Evolutionary conservation across 2,329 filamentous ascomycete genomes (phyloP).

Genomic region (Zelopaecilomyces penicillatus): DNA sequence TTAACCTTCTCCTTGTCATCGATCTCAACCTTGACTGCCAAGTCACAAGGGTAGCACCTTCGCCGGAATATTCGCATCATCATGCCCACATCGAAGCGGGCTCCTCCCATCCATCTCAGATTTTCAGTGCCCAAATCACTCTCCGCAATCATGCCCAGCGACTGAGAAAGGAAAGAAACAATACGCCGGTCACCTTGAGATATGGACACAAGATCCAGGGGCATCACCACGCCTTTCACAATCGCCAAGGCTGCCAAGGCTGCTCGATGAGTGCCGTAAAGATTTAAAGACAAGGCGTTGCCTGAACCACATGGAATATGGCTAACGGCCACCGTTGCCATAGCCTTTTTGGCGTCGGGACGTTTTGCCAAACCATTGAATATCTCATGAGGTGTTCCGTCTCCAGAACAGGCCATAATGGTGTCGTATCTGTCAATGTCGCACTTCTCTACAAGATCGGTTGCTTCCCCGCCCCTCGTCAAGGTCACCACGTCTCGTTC

Average conservation of each 20-base stretch:
- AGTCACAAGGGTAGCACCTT: constrained; percentile 78
- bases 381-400: constrained; percentile 85
- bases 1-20: constrained; percentile 67
- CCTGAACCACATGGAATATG: constrained; percentile 90
- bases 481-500: constrained; percentile 66
- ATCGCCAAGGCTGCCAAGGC: constrained; percentile 72
- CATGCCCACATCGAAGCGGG: constrained; percentile 79
- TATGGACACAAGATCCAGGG: constrained; percentile 78
- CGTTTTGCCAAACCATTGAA: constrained; percentile 86
- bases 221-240: constrained; percentile 78
- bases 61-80: constrained; percentile 67
- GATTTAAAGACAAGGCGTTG: constrained; percentile 86
- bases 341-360: constrained; percentile 62
- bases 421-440: constrained; percentile 78
- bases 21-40: constrained; percentile 76
- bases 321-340: constrained; percentile 70
- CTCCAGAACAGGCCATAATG: constrained; percentile 81
- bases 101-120: constrained; percentile 83
- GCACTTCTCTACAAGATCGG: constrained; percentile 64
- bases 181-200: constrained; percentile 69
- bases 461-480: constrained; percentile 64
- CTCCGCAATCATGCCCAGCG: constrained; percentile 84
- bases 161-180: constrained; percentile 85
- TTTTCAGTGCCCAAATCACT: constrained; percentile 83
- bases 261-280: constrained; percentile 71